Evolutionary conservation across 2,329 filamentous ascomycete genomes (phyloP), one percentile per base, ranked within the genome.

Genomic region (Aplosporella prunicola): DNA sequence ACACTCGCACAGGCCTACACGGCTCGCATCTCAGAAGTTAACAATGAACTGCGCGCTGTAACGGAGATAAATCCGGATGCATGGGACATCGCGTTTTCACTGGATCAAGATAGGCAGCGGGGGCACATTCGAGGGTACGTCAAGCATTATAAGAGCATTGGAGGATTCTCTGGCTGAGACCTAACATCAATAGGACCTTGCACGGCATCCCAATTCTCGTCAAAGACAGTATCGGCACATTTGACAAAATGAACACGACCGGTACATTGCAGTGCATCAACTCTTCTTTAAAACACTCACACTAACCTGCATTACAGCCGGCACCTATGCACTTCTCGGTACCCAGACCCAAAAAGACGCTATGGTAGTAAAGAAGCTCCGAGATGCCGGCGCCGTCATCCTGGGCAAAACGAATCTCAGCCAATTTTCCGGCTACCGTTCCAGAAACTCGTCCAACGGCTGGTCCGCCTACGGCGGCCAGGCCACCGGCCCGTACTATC

Each of bases 381-480:
- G 77, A 37, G 59, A 69, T 39, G 72, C 73, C 2, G 78, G 78
- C 2, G 73, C 68, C 2, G 63, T 83, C 27, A 71, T 83, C 27
- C 62, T 84, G 0, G 80, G 79, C 31, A 82, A 83, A 56, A 62
- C 76, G 0, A 78, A 76, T 39, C 51, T 82, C 18, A 75, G 68
- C 1, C 70, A 82, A 51, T 82, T 78, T 76, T 74, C 74, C 2
- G 77, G 79, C 46, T 76, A 63, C 37, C 64, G 80, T 8, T 74
- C 70, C 3, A 51, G 51, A 8, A 80, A 78, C 47, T 64, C 63
- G 4, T 70, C 62, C 9, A 74, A 74, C 40, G 79, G 79, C 5
- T 83, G 78, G 78, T 76, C 70, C 30, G 71, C 78, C 0, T 64
- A 74, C 41, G 76, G 76, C 6, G 78, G 78, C 1, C 78, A 82